Percentiles rank a stretch among this genome's conserved stretches.
These are phyloP conservation scores for Earliella scabrosa DNA, from an alignment of 1,284 basidiomycete genomes.

Conservation along the genomic window DNA sequence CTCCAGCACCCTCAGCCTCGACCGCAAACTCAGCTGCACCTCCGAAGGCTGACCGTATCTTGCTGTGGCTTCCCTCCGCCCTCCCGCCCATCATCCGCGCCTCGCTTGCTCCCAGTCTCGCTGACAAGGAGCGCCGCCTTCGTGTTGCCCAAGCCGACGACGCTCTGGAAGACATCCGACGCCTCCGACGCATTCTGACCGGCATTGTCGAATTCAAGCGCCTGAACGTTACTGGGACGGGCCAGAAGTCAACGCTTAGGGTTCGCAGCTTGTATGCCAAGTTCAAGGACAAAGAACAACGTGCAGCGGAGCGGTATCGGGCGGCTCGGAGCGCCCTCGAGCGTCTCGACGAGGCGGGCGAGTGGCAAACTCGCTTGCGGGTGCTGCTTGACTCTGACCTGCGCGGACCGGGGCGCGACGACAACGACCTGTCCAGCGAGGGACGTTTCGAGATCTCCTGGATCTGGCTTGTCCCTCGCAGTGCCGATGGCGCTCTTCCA, in stretches of 20 bases:
- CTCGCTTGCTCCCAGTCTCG: background rate
- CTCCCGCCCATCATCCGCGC: background rate
- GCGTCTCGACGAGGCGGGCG: slow-evolving; percentile 7
- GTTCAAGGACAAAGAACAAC: background rate
- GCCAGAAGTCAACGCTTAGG: background rate
- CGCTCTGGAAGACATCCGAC: slow-evolving; percentile 32
- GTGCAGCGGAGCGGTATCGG: background rate
- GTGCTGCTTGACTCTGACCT: background rate
- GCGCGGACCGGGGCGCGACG: slow-evolving; percentile 6
- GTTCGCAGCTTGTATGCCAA: background rate
- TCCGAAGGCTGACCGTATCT: background rate
- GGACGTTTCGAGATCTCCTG: slow-evolving; percentile 12
- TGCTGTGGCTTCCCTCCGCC: slow-evolving; percentile 6
- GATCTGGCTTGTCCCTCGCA: slow-evolving; percentile 15
- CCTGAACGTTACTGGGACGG: slow-evolving; percentile 1
- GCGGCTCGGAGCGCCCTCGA: slow-evolving; percentile 3
- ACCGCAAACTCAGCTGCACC: too few species aligned
- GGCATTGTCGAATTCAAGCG: slow-evolving; percentile 3
- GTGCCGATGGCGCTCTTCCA: background rate
- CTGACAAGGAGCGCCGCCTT: slow-evolving; percentile 1
- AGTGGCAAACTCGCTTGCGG: background rate
- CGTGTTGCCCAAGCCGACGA: slow-evolving; percentile 34
- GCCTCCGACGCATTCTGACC: slow-evolving; percentile 30
- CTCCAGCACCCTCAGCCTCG: background rate
- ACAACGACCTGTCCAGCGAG: background rate